A percentile compares a stretch with the other conserved stretches of the same genome.
Conservation (phyloP, 768 basidiomycete species). For the Russula compacta region DNA sequence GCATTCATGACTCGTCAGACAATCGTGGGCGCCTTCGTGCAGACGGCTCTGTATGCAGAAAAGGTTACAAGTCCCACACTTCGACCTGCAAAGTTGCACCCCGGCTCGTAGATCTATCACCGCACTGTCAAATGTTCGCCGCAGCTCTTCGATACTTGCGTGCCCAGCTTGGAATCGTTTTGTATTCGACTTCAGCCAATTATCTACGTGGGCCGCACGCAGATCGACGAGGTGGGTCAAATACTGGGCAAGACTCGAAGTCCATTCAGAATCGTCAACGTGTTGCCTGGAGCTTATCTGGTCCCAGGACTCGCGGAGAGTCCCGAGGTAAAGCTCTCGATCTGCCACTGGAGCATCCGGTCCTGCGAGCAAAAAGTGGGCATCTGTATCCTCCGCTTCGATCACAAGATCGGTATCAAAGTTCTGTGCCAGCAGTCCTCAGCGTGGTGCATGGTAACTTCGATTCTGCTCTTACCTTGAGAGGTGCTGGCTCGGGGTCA, state of each 20-base stretch:
- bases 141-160: constrained; percentile 38
- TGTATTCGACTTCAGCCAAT: constrained; percentile 45
- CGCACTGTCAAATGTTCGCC: constrained; percentile 36
- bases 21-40: constrained; percentile 42
- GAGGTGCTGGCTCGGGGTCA: constrained; percentile 36
- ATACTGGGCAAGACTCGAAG: constrained; percentile 30
- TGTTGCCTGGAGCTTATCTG: constrained; percentile 28
- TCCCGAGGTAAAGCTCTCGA: constrained; percentile 24
- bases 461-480: constrained; percentile 34
- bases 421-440: constrained; percentile 30
- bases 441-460: neutral
- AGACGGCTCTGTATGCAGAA: constrained; percentile 37
- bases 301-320: constrained; percentile 27
- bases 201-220: constrained; percentile 39
- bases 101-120: constrained; percentile 38
- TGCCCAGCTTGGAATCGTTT: constrained; percentile 37
- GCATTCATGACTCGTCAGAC: constrained; percentile 43
- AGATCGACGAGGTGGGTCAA: constrained; percentile 34
- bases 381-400: constrained; percentile 30
- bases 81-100: constrained; percentile 41
- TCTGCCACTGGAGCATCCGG: constrained; percentile 16
- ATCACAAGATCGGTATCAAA: constrained; percentile 41
- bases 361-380: constrained; percentile 28
- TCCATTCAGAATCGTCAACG: constrained; percentile 36
- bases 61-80: constrained; percentile 41